Evolutionary conservation across 78 protist species (phyloP), one percentile per base, ranked within the genome.

Genomic region (Dictyostelium firmibasis): DNA sequence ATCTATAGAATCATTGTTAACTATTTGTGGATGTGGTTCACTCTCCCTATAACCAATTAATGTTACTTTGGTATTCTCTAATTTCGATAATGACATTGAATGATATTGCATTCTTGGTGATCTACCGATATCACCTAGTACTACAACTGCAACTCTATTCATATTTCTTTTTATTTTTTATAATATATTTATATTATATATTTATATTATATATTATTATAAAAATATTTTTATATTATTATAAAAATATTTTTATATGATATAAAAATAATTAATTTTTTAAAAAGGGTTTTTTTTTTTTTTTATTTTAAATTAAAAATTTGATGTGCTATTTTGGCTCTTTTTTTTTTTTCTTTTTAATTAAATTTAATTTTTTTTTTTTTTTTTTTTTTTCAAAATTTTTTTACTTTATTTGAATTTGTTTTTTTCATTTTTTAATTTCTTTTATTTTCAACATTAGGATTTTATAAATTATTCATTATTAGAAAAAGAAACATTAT

Each of bases 101-200:
- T 99, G 99, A 84, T 97, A 96, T 81, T 95, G 97, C 99, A 99
- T 99, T 25, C 99, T 92, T 36, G 99, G 99, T 7, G 96, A 72
- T 31, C 98, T 92, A 14, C 99, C 99, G 25, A 99, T 75, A 72
- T 99, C 99, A n/a, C 99, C 99, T 9, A 99, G 84, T 8, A 99
- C 99, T 44, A 99, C 92, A 14, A 99, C 98, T 74, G 97, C 94
- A 14, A 94, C 94, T 67, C 85, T 43, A 78, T 87, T 87, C 25
- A 35, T 25, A 76, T 44, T 44, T 43, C 2, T 38, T 77, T 77
- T 33, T 0, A 29, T 29, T 69, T 69, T n/a, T 29, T 9, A 9
- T 10, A 13, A 67, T 67, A 27, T 2, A 23, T 62, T 5, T 23
- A n/a, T 23, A 62, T 9, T 72, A 72, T 16, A 27, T 13, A 18